Evolutionary conservation across 768 basidiomycete species (phyloP), one percentile per base, ranked within the genome.

Genomic region (Boletus eberwhitei): DNA sequence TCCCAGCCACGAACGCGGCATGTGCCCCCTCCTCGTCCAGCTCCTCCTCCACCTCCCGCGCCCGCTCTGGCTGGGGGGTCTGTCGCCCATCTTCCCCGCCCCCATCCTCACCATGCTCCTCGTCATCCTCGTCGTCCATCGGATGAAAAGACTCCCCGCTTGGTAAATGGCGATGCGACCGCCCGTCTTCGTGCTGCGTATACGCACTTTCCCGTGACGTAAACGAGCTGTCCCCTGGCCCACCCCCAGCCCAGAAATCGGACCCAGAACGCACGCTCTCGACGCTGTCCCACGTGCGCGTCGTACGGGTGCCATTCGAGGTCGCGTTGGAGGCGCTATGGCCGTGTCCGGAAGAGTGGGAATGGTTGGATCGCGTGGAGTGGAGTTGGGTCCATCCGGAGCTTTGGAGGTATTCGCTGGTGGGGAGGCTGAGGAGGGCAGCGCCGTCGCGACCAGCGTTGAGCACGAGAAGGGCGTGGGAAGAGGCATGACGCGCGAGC

Each of bases 341-440:
- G 17, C 59, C 59, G 48, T 64, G 55, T 40, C 57, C 61, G 24
- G 58, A 59, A 24, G 48, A 19, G 14, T 32, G 50, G 16, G 62
- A 40, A 6, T 17, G 4, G 14, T 19, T n/a, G 24, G 34, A 41
- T 12, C 12, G 32, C 7, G 11, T 14, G 49, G 19, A 36, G 34
- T 45, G 64, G 53, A 68, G 49, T 34, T 69, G 62, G 2, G 72
- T 81, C 89, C 90, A 93, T 2, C 86, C 85, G 0, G 88, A 90
- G 59, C 85, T 85, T 59, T 93, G 91, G 66, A 91, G 89, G 69
- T 93, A 93, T 61, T 93, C 91, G 59, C 81, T 80, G 0, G 90
- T 92, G 0, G 90, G 91, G 8, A 93, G 70, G 16, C 87, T 90
- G 50, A 93, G 78, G 5, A 89, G 84, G 0, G 90, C 91, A 1